Evolutionary conservation across 2,329 filamentous ascomycete genomes (phyloP), one percentile per base, ranked within the genome.

Genomic region (Colletotrichum sp.): DNA sequence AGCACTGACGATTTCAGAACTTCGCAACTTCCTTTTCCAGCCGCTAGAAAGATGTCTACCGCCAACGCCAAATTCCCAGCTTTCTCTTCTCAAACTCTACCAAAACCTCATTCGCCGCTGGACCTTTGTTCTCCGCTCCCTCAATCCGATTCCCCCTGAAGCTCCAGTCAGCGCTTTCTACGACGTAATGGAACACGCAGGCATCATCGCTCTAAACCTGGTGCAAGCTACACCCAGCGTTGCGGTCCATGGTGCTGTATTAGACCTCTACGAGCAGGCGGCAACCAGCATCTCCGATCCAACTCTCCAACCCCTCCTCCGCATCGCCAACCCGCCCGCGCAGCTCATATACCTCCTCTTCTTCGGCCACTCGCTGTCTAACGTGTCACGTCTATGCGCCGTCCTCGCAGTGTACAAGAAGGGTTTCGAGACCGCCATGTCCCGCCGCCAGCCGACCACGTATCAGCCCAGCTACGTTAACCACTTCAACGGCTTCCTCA

Each of bases 401-500:
- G 88, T 96, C 30, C 88, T 98, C 32, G 92, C 93, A 4, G 86
- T 85, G 59, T 96, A 96, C 86, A 97, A 97, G 83, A 88, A 88
- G 28, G 91, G 93, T 0, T 95, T 96, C 80, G 94, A 96, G 81
- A 84, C 86, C 30, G 92, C 93, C 73, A 91, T 91, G 86, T 79
- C 86, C 71, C 39, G 71, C 13, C 75, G 75, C 3, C 71, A 69
- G 60, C 65, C 75, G 62, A 82, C 83, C 21, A 83, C 86, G 13
- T 93, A 93, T 77, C 88, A 92, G 32, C 88, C 90, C 57, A 85
- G 88, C 36, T 91, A 93, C 72, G 90, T 95, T 55, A 91, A 92
- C 78, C 86, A 90, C 28, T 96, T 97, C 86, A 98, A 98, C 82
- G 93, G 93, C 26, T 96, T 94, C 82, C 89, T 98, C 36, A 96